Conservation (phyloP, 306 rosid genomes). For the Cicer judaicum region DNA sequence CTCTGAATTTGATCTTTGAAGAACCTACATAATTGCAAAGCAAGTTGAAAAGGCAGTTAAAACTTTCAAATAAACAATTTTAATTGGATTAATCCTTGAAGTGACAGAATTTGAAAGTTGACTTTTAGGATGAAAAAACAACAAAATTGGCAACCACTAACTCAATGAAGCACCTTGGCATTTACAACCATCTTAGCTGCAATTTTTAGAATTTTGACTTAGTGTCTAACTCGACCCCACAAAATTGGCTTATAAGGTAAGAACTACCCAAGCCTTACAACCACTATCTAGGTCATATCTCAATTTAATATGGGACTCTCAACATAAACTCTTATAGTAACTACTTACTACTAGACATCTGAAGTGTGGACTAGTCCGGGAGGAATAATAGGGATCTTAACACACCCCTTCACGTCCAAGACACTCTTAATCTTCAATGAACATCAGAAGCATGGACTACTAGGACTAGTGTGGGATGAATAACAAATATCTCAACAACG, state of each 20-base stretch:
- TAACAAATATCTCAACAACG: background rate
- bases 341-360: background rate
- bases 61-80: constrained; percentile 30
- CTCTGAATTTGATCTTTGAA: constrained; percentile 57
- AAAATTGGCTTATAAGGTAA: background rate
- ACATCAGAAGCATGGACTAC: background rate
- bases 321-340: background rate
- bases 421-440: background rate
- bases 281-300: background rate
- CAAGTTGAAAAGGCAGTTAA: constrained; percentile 40
- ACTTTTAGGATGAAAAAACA: background rate
- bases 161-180: background rate
- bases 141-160: background rate
- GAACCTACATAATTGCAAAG: constrained; percentile 54
- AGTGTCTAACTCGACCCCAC: background rate
- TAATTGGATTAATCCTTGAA: constrained; percentile 21
- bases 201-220: background rate
- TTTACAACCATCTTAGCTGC: background rate
- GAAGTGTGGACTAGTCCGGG: background rate
- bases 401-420: background rate
- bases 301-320: background rate
- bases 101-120: constrained; percentile 19
- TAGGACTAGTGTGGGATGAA: background rate
- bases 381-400: background rate
- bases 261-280: background rate